Evolutionary conservation across 768 basidiomycete species (phyloP).

Genomic region (Serendipita vermifera): DNA sequence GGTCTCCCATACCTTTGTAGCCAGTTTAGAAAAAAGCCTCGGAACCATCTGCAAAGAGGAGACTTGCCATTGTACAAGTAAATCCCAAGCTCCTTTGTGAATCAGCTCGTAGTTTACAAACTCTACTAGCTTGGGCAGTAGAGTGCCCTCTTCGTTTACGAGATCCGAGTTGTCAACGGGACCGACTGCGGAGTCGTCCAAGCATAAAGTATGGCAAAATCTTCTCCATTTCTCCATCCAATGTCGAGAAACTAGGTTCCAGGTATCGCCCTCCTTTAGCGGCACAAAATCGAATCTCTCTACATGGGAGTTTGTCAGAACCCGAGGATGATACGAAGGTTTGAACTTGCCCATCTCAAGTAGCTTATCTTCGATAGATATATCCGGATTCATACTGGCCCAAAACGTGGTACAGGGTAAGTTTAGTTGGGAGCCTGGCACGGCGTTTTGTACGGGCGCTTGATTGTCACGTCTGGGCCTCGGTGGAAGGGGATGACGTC

Average conservation of each 20-base stretch:
- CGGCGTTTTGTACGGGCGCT: too few species aligned
- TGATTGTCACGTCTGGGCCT: too few species aligned
- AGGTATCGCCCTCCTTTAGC: constrained; percentile 56
- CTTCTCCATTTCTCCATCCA: constrained; percentile 72
- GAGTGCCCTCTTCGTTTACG: constrained; percentile 38
- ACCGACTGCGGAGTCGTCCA: constrained; percentile 47
- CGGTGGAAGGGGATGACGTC: too few species aligned
- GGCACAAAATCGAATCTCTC: constrained; percentile 31
- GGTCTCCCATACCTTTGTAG: constrained; percentile 56
- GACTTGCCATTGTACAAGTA: constrained; percentile 55
- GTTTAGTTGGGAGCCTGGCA: too few species aligned
- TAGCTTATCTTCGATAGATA: too few species aligned
- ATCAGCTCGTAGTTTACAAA: constrained; percentile 63
- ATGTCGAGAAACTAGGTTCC: constrained; percentile 56
- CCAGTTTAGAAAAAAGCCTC: constrained; percentile 8
- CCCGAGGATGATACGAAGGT: too few species aligned
- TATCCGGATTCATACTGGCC: too few species aligned
- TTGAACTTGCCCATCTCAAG: too few species aligned
- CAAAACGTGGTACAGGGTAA: too few species aligned
- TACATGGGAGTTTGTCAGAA: too few species aligned
- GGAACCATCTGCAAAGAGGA: neutral
- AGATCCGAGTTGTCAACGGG: constrained; percentile 65
- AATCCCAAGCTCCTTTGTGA: constrained; percentile 56
- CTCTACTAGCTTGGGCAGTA: constrained; percentile 35
- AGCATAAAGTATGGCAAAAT: constrained; percentile 43